phyloP scores from a whole-genome alignment of 805 yeast species.

The Wickerhamomyces mucosus region DNA sequence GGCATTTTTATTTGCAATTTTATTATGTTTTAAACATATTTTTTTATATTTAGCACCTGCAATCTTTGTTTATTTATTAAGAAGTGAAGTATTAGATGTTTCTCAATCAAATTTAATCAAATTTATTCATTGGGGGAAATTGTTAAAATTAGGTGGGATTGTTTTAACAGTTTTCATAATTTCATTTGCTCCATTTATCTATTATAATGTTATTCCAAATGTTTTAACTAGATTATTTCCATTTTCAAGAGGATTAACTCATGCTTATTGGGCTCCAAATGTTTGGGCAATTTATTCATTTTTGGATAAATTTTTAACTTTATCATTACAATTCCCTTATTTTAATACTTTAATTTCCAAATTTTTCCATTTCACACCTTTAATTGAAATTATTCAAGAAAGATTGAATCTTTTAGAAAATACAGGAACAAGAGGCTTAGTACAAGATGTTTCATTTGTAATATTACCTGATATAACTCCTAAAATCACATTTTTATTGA shows the following conservation, averaged over 20 bases:
- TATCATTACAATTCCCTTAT: constrained; percentile 26
- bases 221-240: constrained; percentile 74
- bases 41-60: constrained; percentile 93
- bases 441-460: constrained; percentile 80
- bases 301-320: constrained; percentile 58
- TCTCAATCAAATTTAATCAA: constrained; percentile 18
- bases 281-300: constrained; percentile 93
- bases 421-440: constrained; percentile 73
- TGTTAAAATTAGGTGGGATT: constrained; percentile 51
- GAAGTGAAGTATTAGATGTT: constrained; percentile 56
- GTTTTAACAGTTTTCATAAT: constrained; percentile 52
- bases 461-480: constrained; percentile 80
- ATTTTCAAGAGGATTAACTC: constrained; percentile 89
- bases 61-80: constrained; percentile 66
- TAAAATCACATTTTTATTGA: constrained; percentile 61
- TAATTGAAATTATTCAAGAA: constrained; percentile 21
- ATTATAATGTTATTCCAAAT: constrained; percentile 49
- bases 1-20: constrained; percentile 60
- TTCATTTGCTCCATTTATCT: constrained; percentile 73
- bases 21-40: constrained; percentile 91
- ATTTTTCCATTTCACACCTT: constrained; percentile 22
- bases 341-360: constrained; percentile 32
- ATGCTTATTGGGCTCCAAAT: constrained; percentile 99
- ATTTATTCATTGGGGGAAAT: constrained; percentile 43
- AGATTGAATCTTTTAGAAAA: constrained; percentile 25